These are phyloP conservation scores for Emericellopsis cladophorae DNA, from an alignment of 2,329 filamentous ascomycete genomes.

Conservation along the genomic window DNA sequence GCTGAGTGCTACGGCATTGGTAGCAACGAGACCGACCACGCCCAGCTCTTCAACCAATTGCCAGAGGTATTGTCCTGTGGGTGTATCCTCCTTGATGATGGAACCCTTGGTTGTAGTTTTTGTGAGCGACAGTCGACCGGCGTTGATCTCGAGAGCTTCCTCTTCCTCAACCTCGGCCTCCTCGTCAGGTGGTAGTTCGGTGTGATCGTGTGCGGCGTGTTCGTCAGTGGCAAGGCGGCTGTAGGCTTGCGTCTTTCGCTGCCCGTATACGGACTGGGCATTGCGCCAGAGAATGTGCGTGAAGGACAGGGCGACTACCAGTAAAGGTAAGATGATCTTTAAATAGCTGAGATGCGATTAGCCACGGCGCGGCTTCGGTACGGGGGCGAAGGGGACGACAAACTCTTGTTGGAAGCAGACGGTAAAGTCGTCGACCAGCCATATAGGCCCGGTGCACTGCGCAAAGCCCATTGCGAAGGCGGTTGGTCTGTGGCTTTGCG, in stretches of 20 bases:
- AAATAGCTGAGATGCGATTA: conserved; percentile 16
- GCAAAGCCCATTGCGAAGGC: conserved; percentile 31
- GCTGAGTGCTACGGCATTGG: conserved; percentile 54
- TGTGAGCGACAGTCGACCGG: conserved; percentile 42
- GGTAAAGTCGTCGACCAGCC: conserved; percentile 51
- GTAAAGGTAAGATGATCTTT: conserved; percentile 65
- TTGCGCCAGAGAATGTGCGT: conserved; percentile 49
- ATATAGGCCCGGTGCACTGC: conserved; percentile 44
- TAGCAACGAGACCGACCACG: conserved; percentile 55
- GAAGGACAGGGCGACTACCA: conserved; percentile 58
- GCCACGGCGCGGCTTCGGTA: conserved; percentile 1
- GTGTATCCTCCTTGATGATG: conserved; percentile 61
- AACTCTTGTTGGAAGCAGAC: conserved; percentile 55
- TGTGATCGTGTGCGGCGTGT: conserved; percentile 29
- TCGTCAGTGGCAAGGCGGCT: conserved; percentile 34
- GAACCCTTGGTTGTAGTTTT: conserved; percentile 52
- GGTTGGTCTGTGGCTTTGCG: too few relatives aligned
- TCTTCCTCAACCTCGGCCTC: conserved; percentile 42
- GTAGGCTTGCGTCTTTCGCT: conserved; percentile 42
- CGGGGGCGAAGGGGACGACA: background rate
- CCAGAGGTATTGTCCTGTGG: conserved; percentile 57
- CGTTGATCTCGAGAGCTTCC: conserved; percentile 40
- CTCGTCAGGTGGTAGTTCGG: conserved; percentile 36
- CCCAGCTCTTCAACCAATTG: conserved; percentile 65
- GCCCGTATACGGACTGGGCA: conserved; percentile 37